phyloP scores from a whole-genome alignment of 305 asterid genomes.

The Fraxinus latifolia region DNA sequence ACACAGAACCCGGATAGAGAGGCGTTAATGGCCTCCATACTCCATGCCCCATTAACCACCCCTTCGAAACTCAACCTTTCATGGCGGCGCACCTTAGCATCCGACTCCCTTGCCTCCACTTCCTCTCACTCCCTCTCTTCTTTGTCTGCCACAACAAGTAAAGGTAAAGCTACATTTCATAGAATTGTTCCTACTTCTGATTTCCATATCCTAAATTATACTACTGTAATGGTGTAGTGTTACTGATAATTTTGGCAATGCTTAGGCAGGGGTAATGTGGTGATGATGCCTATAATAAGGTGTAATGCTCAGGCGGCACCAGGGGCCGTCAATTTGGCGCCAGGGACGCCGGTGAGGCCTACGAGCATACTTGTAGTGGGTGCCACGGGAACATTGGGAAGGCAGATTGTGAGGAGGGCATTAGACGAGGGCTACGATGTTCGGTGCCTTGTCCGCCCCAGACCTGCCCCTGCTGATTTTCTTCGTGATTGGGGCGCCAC shows the following conservation, averaged over 20 bases:
- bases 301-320: constrained; percentile 51
- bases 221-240: background rate
- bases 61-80: constrained; percentile 42
- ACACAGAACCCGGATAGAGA: constrained; percentile 5
- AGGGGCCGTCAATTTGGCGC: constrained; percentile 70
- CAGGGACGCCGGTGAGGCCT: constrained; percentile 85
- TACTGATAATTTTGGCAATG: constrained; percentile 1
- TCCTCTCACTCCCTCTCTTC: constrained; percentile 24
- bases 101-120: constrained; percentile 33
- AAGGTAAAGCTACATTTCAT: constrained; percentile 30
- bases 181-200: background rate
- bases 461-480: constrained; percentile 97
- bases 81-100: constrained; percentile 43
- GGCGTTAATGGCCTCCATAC: constrained; percentile 43
- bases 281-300: constrained; percentile 25
- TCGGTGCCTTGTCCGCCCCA: constrained; percentile 89
- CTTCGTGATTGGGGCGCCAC: constrained; percentile 92
- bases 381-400: constrained; percentile 90
- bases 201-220: background rate
- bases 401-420: constrained; percentile 91
- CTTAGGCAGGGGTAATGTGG: constrained; percentile 44
- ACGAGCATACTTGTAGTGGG: constrained; percentile 91
- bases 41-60: constrained; percentile 38
- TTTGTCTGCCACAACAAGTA: constrained; percentile 18
- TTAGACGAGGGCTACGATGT: constrained; percentile 94